A percentile compares a stretch with the other conserved stretches of the same genome.
phyloP scores from a whole-genome alignment of 441 rosid genomes.

The Croton laevigatus region DNA sequence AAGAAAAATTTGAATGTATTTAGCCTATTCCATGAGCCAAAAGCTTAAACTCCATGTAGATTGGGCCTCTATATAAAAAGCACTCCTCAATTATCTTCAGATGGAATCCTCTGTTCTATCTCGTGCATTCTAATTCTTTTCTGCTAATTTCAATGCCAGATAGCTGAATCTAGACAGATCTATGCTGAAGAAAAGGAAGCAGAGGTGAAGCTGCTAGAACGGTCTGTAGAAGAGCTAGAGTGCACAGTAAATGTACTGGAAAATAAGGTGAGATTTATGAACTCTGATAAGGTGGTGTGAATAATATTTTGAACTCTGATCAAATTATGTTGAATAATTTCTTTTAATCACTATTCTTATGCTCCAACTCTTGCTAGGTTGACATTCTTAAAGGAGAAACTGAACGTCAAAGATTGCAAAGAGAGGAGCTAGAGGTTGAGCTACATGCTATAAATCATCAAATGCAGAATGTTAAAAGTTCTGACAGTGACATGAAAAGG shows the following conservation, averaged over 20 bases:
- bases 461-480: constrained; percentile 64
- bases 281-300: constrained; percentile 19
- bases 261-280: constrained; percentile 61
- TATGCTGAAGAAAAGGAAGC: constrained; percentile 86
- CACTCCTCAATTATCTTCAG: not conserved
- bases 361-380: constrained; percentile 49
- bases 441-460: constrained; percentile 68
- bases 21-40: not conserved
- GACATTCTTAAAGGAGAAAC: constrained; percentile 91
- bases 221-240: constrained; percentile 93
- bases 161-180: constrained; percentile 69
- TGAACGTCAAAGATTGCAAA: constrained; percentile 80
- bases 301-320: constrained; percentile 27
- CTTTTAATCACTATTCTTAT: constrained; percentile 25
- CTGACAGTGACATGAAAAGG: constrained; percentile 76
- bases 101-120: constrained; percentile 12
- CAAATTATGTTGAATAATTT: constrained; percentile 11
- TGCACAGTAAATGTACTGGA: constrained; percentile 77
- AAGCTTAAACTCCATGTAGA: not conserved
- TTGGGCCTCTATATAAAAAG: not conserved
- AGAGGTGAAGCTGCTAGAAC: constrained; percentile 87
- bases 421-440: constrained; percentile 94
- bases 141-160: constrained; percentile 37
- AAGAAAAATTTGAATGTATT: not conserved
- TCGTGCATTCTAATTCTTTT: constrained; percentile 20